Conservation (phyloP, 495 filamentous ascomycete genomes). For the Daldinia bambusicola region DNA sequence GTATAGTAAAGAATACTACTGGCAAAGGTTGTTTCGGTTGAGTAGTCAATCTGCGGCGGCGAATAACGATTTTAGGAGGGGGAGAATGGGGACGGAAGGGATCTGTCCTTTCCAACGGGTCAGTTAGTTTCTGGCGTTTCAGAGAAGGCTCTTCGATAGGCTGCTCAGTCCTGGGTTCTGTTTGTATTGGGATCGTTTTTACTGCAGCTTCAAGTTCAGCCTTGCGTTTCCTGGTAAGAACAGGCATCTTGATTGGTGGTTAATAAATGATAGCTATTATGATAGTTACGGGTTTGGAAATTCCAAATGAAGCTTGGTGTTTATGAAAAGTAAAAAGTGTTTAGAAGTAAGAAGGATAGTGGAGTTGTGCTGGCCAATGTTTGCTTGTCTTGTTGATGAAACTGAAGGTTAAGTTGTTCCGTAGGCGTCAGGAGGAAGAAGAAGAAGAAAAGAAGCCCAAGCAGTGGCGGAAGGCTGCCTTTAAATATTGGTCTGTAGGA, state of each 20-base stretch:
- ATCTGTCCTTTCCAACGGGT: slow-evolving; percentile 20
- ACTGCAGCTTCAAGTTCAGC: slow-evolving; percentile 24
- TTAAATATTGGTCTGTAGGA: neutral
- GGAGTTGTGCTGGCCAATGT: neutral
- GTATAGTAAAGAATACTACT: slow-evolving; percentile 22
- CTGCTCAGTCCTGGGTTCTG: neutral
- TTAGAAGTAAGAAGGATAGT: neutral
- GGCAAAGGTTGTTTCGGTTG: slow-evolving; percentile 10
- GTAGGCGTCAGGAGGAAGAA: neutral
- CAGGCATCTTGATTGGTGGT: slow-evolving; percentile 23
- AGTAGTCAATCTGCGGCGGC: neutral
- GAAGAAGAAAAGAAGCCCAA: neutral
- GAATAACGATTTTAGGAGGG: slow-evolving; percentile 12
- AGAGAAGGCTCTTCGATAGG: slow-evolving; percentile 3
- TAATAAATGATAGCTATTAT: no score
- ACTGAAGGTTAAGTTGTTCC: neutral
- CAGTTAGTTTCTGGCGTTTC: slow-evolving; percentile 9
- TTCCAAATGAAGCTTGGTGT: neutral
- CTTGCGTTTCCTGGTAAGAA: slow-evolving; percentile 35
- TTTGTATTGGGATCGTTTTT: neutral
- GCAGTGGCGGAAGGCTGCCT: neutral
- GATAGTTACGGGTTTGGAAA: neutral
- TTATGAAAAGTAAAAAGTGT: neutral
- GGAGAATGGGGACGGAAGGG: slow-evolving; percentile 30
- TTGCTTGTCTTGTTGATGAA: neutral